A percentile compares a stretch with the other conserved stretches of the same genome.
Evolutionary conservation across 495 filamentous ascomycete genomes (phyloP).

Genomic region (Aspergillus cavernicola): DNA sequence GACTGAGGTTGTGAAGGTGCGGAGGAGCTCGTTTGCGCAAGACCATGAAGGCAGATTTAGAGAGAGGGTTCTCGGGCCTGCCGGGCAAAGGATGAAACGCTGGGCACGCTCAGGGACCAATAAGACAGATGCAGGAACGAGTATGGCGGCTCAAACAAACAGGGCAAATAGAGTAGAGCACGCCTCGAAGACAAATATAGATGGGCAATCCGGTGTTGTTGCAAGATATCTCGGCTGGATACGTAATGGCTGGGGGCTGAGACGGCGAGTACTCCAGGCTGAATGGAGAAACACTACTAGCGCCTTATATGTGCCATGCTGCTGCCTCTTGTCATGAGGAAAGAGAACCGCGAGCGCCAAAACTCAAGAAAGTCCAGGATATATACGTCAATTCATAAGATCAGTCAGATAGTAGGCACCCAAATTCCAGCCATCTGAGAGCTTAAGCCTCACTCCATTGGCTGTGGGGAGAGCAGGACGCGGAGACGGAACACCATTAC

Average conservation of each 20-base stretch:
- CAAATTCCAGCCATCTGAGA: conserved; percentile 7
- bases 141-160: not conserved
- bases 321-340: not conserved
- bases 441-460: not conserved
- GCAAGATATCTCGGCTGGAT: conserved; percentile 10
- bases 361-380: not conserved
- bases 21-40: conserved; percentile 45
- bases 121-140: conserved; percentile 1
- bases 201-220: conserved; percentile 13
- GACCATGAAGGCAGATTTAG: conserved; percentile 39
- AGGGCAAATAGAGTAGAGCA: not conserved
- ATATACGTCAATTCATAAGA: conserved; percentile 4
- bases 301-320: conserved; percentile 12
- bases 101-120: conserved; percentile 14
- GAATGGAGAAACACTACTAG: conserved; percentile 2
- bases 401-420: conserved; percentile 15
- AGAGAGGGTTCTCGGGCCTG: conserved; percentile 4
- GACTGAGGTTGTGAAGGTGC: conserved; percentile 35
- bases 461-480: conserved; percentile 1
- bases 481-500: not conserved
- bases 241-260: conserved; percentile 15
- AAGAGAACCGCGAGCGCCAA: not conserved
- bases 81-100: conserved; percentile 17
- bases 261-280: conserved; percentile 3
- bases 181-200: not conserved